Base-by-base conservation (phyloP, 805 yeast genomes). In the Huiozyma sinensis region DNA sequence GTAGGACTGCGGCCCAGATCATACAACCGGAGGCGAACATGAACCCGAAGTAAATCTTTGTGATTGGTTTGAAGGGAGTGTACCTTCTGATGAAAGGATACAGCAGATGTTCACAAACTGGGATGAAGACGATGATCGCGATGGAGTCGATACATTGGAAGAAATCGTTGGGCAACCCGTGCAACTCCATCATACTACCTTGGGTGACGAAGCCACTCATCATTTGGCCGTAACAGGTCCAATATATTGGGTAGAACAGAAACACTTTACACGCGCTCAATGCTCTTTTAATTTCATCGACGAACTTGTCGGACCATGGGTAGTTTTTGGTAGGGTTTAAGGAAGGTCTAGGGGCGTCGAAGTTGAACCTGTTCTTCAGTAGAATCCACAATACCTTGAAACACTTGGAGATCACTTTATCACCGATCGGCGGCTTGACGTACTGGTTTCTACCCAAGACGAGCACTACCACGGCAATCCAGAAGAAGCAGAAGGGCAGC, bases 131-230 rank as follows among this genome's bases (percentile, higher is more conserved):
- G 52, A 84, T 81, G 53, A 84, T 73, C 35, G 86, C 80, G 53
- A 84, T 67, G 29, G 92, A 83, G 63, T 84, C 82, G 53, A 84
- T 74, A 57, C 78, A 81, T 64, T 79, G 82, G 68, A 83, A 73
- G 54, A 83, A 70, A 69, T 83, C 94, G 59, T 84, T 84, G 51
- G 94, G 92, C 53, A 83, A 71, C 36, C 85, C 83, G 60, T 83
- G 87, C 44, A 75, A 68, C 54, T 81, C 76, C 85, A 83, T 79
- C 51, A 74, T 70, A 46, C 79, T 83, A 38, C 89, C 87, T 60
- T 81, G 87, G 36, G 85, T 73, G 47, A 81, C 74, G 55, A 83
- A 81, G 63, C 79, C 79, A 66, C 77, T 79, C 46, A 76, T 60
- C 83, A 83, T 82, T 67, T 81, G 86, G 41, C 78, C 77, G 62